Evolutionary conservation across 2,329 filamentous ascomycete species (phyloP).

Genomic region (Fusarium solani-melongenae): DNA sequence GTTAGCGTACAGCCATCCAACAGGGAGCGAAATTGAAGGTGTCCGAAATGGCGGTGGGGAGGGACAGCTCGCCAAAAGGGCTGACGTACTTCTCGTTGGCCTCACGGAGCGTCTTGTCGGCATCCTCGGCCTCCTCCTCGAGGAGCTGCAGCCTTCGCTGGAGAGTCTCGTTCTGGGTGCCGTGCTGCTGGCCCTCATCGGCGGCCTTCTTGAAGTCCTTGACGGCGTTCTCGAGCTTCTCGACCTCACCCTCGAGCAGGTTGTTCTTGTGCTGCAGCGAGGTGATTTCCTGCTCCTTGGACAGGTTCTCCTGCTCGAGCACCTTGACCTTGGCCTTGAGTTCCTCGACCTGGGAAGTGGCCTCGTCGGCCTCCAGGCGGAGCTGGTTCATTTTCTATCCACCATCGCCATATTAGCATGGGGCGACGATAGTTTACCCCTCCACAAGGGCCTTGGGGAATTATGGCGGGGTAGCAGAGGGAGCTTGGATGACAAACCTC

Average conservation of each 20-base stretch:
- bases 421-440: constrained; percentile 42
- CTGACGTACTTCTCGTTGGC: constrained; percentile 94
- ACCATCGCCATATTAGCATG: constrained; percentile 40
- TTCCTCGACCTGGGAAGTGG: constrained; percentile 84
- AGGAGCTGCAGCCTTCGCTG: constrained; percentile 93
- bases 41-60: constrained; percentile 39
- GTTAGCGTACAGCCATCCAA: constrained; percentile 25
- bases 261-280: constrained; percentile 96
- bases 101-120: constrained; percentile 95
- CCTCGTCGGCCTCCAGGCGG: constrained; percentile 92
- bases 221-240: constrained; percentile 87
- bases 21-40: constrained; percentile 7
- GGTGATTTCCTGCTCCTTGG: constrained; percentile 98
- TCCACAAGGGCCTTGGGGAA: constrained; percentile 43
- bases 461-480: constrained; percentile 46
- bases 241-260: constrained; percentile 88
- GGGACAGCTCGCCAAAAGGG: constrained; percentile 24
- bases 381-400: constrained; percentile 92
- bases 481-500: constrained; percentile 70
- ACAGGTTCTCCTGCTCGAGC: constrained; percentile 93
- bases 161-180: constrained; percentile 90
- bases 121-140: constrained; percentile 97
- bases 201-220: constrained; percentile 90
- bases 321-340: constrained; percentile 87
- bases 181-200: constrained; percentile 83